Evolutionary conservation across 441 rosid species (phyloP), one percentile per base, ranked within the genome.

Genomic region (Bocquillonia castaneifolia): DNA sequence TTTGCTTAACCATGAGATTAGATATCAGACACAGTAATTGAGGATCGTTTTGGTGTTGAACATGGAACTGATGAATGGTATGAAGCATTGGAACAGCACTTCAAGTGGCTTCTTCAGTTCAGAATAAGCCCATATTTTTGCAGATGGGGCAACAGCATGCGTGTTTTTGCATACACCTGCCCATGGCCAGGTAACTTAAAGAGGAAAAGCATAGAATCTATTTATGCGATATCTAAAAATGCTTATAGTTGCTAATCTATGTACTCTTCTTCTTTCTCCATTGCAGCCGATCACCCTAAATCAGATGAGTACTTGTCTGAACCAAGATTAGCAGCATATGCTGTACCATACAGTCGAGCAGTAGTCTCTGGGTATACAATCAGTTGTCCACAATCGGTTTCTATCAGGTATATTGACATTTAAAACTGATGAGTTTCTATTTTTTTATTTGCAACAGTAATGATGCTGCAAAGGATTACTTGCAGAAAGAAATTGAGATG

Each of bases 1-100:
- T 66, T 75, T 71, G 76, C 66, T 82, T 72, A 77, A 76, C 80
- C 25, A 5, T 51, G 54, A 25, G 48, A 18, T 63, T 81, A 88
- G 94, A 85, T 88, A 83, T 93, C 98, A 70, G 98, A 91, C 78
- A 93, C 97, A 25, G 96, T 89, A n/a, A 93, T 91, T 56, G 97
- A 91, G 85, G 98, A 93, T 71, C 92, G 95, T 31, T 93, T 88
- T 80, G 92, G 93, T 73, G 92, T 88, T 77, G 79, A 82, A 71
- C 97, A 84, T 82, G 97, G 98, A 73, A 89, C 80, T 67, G 82
- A 81, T 68, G 88, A 88, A 72, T 91, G 98, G 98, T 93, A 83
- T 77, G 77, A 77, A 56, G 88, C 90, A 47, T 55, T 93, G 74
- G 90, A 91, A 72, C 83, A 69, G 55, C 96, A 93, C 85, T 93